phyloP scores from a whole-genome alignment of 495 filamentous ascomycete genomes.

The Tuber calosporum region DNA sequence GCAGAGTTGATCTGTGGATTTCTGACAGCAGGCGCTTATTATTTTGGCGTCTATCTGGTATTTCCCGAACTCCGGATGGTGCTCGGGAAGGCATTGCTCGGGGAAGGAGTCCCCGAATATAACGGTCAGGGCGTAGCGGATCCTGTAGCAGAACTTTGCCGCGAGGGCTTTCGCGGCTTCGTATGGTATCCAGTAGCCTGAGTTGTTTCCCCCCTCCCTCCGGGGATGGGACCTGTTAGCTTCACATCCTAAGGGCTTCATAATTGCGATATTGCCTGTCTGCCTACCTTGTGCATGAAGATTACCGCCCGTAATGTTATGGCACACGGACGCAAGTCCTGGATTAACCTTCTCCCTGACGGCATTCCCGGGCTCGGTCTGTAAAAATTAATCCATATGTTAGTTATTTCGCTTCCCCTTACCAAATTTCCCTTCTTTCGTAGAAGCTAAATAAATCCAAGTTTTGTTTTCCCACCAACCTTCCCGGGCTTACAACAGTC shows the following conservation, averaged over 20 bases:
- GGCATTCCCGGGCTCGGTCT: slow-evolving; percentile 64
- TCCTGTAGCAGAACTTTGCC: slow-evolving; percentile 76
- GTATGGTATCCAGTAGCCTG: slow-evolving; percentile 97
- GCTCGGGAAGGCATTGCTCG: slow-evolving; percentile 56
- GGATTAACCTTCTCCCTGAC: slow-evolving; percentile 67
- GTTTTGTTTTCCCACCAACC: slow-evolving; percentile 46
- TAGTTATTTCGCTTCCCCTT: not conserved
- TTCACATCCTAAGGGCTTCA: not conserved
- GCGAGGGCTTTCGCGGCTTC: slow-evolving; percentile 73
- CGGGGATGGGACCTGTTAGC: slow-evolving; percentile 1
- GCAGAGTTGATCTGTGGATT: slow-evolving; percentile 14
- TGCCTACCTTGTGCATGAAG: slow-evolving; percentile 76
- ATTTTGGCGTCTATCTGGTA: slow-evolving; percentile 63
- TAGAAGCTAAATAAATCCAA: not conserved
- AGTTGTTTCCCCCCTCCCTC: not conserved
- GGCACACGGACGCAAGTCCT: slow-evolving; percentile 74
- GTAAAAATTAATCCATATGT: not conserved
- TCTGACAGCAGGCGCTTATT: slow-evolving; percentile 42
- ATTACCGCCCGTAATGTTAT: slow-evolving; percentile 90
- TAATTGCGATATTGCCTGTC: not conserved
- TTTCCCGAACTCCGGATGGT: slow-evolving; percentile 52
- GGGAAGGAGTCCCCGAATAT: slow-evolving; percentile 81
- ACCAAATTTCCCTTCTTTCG: not conserved
- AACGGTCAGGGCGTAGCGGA: slow-evolving; percentile 75
- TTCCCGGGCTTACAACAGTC: slow-evolving; percentile 81